These are phyloP conservation scores for Spizellomyces punctatus DNA, from an alignment of 192 early-diverging fungal genomes.

Conservation along the genomic window DNA sequence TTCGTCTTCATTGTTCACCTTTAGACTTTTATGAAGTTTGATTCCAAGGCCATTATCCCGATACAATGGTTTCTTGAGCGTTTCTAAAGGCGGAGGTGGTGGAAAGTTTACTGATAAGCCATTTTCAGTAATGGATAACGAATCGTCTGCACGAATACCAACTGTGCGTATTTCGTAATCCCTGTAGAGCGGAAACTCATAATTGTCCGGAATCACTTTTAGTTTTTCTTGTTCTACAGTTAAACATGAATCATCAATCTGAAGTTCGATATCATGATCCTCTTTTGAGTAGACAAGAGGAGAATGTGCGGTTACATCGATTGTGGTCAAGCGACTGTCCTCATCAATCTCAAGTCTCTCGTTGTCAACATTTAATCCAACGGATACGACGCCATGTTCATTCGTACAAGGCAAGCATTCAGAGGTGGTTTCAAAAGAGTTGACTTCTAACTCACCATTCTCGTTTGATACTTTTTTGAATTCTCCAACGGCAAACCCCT, in stretches of 20 bases:
- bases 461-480: background rate
- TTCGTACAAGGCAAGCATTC: too few species aligned
- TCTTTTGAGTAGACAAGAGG: background rate
- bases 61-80: too few species aligned
- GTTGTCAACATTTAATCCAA: background rate
- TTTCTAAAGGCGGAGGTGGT: too few species aligned
- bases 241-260: background rate
- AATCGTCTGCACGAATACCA: too few species aligned
- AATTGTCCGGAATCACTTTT: background rate
- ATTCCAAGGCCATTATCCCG: too few species aligned
- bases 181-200: too few species aligned
- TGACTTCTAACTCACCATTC: constrained; percentile 9
- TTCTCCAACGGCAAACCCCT: background rate
- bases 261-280: background rate
- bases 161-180: too few species aligned
- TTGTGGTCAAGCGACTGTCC: background rate
- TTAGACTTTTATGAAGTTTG: too few species aligned
- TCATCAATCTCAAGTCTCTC: background rate
- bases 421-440: background rate
- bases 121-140: too few species aligned
- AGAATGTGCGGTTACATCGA: background rate
- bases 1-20: too few species aligned
- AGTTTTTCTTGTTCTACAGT: background rate
- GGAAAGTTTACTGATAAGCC: too few species aligned
- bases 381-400: background rate